Conservation (phyloP, 768 basidiomycete genomes). For the Boletus subparvulus region DNA sequence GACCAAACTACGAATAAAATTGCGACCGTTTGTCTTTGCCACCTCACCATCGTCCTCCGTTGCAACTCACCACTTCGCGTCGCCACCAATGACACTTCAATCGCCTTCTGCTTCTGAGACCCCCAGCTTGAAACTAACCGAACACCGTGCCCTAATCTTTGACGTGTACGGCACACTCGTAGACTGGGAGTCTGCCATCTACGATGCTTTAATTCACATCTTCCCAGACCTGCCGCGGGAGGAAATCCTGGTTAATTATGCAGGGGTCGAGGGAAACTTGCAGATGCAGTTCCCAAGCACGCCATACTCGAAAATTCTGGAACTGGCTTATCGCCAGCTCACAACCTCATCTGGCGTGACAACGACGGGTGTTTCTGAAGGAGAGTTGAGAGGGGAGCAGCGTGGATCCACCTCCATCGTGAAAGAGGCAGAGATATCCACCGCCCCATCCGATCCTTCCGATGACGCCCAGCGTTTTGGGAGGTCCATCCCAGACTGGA, state of each 20-base stretch:
- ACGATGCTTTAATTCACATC: conserved; percentile 41
- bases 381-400: conserved; percentile 19
- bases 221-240: conserved; percentile 19
- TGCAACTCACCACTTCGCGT: background rate
- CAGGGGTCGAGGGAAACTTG: conserved; percentile 53
- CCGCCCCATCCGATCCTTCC: background rate
- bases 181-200: conserved; percentile 75
- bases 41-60: background rate
- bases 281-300: conserved; percentile 56
- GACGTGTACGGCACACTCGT: conserved; percentile 78
- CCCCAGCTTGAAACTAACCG: conserved; percentile 12
- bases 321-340: conserved; percentile 37
- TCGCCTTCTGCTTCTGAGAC: conserved; percentile 5
- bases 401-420: conserved; percentile 10
- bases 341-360: conserved; percentile 36
- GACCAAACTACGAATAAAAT: conserved; percentile 1
- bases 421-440: background rate
- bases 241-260: conserved; percentile 53
- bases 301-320: conserved; percentile 62
- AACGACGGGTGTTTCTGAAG: conserved; percentile 31
- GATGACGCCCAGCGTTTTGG: conserved; percentile 52
- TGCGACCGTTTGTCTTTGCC: background rate
- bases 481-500: conserved; percentile 60
- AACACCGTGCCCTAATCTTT: conserved; percentile 52
- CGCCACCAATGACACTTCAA: conserved; percentile 19